Conservation (phyloP, 75 land plant species). For the Pseudotsuga menziesii region DNA sequence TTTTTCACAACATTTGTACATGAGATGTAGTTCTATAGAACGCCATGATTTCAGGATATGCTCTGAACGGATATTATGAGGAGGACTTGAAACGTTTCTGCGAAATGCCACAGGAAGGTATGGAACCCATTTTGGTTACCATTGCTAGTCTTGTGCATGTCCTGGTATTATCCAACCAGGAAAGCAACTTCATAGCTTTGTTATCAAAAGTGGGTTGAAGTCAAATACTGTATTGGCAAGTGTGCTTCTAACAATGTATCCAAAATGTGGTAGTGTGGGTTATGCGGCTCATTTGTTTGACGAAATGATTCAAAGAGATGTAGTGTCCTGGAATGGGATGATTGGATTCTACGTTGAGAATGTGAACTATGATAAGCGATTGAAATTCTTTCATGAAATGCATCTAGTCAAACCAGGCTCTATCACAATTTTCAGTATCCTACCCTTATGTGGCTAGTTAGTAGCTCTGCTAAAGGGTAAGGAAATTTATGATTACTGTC, state of each 20-base stretch:
- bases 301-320: not conserved
- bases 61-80: not conserved
- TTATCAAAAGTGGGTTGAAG: conserved; percentile 18
- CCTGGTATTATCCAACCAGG: not conserved
- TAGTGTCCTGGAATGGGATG: conserved; percentile 17
- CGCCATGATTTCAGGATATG: conserved; percentile 8
- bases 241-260: conserved; percentile 32
- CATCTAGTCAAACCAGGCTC: conserved; percentile 20
- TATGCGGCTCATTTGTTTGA: not conserved
- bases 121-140: conserved; percentile 14
- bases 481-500: too few relatives aligned
- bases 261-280: conserved; percentile 12
- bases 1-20: conserved; percentile 7
- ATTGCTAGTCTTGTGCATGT: conserved; percentile 23
- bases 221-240: conserved; percentile 9
- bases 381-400: conserved; percentile 24
- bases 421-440: conserved; percentile 24
- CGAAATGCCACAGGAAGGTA: not conserved
- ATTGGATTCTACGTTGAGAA: conserved; percentile 34
- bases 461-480: too few relatives aligned
- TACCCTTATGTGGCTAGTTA: not conserved
- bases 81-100: not conserved
- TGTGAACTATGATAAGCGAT: conserved; percentile 19
- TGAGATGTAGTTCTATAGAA: conserved; percentile 7
- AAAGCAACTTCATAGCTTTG: conserved; percentile 18